phyloP scores from a whole-genome alignment of 768 basidiomycete genomes.

The Trametes elegans region DNA sequence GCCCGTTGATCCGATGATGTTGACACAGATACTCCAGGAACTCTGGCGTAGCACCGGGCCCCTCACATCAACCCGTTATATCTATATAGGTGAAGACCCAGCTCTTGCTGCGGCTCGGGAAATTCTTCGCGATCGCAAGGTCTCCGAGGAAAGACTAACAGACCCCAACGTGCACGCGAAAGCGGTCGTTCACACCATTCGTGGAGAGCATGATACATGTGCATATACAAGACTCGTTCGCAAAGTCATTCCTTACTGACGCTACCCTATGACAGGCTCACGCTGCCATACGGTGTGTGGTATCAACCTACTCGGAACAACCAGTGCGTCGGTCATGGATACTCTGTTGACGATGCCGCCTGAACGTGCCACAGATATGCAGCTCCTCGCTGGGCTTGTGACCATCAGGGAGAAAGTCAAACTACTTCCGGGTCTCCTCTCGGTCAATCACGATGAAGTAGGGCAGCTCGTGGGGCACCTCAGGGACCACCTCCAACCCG shows the following conservation, averaged over 20 bases:
- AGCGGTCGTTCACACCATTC: constrained; percentile 22
- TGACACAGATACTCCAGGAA: too few relatives aligned
- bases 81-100: neutral
- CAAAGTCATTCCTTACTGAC: neutral
- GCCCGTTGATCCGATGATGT: neutral
- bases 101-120: neutral
- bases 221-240: neutral
- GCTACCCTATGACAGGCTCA: neutral
- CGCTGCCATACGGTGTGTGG: constrained; percentile 19
- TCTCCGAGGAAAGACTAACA: neutral
- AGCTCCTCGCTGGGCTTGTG: constrained; percentile 11
- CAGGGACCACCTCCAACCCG: neutral
- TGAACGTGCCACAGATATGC: constrained; percentile 13
- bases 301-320: constrained; percentile 24
- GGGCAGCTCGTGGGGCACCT: neutral
- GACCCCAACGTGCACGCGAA: neutral
- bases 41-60: too few relatives aligned
- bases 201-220: constrained; percentile 27
- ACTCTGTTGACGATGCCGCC: neutral
- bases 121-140: neutral
- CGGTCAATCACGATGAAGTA: constrained; percentile 11
- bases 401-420: neutral
- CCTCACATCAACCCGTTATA: too few relatives aligned
- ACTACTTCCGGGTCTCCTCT: constrained; percentile 13
- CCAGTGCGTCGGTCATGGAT: constrained; percentile 25